These are phyloP conservation scores for Rubia yunnanensis DNA, from an alignment of 257 asterid species.

Conservation along the genomic window DNA sequence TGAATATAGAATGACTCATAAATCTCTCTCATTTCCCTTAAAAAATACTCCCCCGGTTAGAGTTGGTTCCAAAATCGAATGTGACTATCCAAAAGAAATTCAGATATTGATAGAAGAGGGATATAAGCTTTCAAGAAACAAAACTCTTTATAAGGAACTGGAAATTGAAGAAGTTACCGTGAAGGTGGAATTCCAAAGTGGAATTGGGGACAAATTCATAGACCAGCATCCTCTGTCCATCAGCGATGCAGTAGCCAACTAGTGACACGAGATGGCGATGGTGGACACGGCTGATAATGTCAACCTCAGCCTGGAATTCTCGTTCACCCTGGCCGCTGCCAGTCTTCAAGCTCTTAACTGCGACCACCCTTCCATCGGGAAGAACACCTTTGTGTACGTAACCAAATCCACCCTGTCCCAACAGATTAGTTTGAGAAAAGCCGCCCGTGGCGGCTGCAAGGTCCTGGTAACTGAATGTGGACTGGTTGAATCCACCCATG, in stretches of 20 bases:
- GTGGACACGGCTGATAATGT: slow-evolving; percentile 89
- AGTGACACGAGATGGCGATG: slow-evolving; percentile 94
- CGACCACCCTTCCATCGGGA: slow-evolving; percentile 47
- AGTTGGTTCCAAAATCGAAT: no score
- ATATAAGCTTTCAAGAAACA: no score
- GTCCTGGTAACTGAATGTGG: slow-evolving; percentile 59
- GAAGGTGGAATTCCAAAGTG: slow-evolving; percentile 81
- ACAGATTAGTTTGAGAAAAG: slow-evolving; percentile 53
- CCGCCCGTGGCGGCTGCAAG: slow-evolving; percentile 56
- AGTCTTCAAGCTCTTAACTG: slow-evolving; percentile 71
- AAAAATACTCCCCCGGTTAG: no score
- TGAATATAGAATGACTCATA: no score
- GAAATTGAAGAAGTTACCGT: slow-evolving; percentile 45
- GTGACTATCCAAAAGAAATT: no score
- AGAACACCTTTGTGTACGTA: slow-evolving; percentile 73
- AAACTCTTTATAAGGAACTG: no score
- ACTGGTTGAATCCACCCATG: slow-evolving; percentile 34
- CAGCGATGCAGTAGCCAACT: slow-evolving; percentile 80
- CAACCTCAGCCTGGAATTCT: slow-evolving; percentile 95
- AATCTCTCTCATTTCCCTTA: neutral
- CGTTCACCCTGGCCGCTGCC: slow-evolving; percentile 97
- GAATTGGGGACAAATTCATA: slow-evolving; percentile 74
- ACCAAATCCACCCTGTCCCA: slow-evolving; percentile 95
- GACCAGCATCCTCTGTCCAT: slow-evolving; percentile 60
- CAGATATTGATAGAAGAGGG: no score